phyloP scores from a whole-genome alignment of 176 grass and related monocot species.

The Olyra latifolia region DNA sequence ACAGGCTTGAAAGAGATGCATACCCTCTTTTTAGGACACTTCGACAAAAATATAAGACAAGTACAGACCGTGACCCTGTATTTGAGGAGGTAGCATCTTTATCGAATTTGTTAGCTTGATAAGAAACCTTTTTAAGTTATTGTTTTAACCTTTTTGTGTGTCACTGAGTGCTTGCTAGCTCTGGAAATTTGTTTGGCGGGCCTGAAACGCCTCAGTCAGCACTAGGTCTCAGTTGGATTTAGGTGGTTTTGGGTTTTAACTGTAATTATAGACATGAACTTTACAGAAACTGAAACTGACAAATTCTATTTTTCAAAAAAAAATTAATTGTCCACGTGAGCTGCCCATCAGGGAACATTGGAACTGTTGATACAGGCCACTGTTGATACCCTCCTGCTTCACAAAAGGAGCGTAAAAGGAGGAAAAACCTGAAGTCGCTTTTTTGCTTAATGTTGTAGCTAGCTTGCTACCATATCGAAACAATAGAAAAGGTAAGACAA shows the following conservation, averaged over 20 bases:
- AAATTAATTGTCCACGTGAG: not conserved
- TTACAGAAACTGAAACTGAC: not conserved
- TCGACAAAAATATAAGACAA: conserved; percentile 83
- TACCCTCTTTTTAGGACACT: conserved; percentile 87
- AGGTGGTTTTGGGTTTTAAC: not conserved
- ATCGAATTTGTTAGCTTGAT: conserved; percentile 14
- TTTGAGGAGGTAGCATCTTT: conserved; percentile 74
- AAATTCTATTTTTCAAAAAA: not conserved
- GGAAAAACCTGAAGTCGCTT: not conserved
- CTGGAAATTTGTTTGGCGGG: not conserved
- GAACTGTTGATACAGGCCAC: not conserved
- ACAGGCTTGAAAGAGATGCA: conserved; percentile 97
- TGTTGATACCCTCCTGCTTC: not conserved
- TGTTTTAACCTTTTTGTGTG: not conserved
- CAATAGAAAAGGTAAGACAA: not conserved
- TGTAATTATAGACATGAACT: not conserved
- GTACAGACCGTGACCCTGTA: conserved; percentile 78
- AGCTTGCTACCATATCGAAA: conserved; percentile 5
- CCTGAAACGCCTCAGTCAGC: not conserved
- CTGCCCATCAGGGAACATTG: not conserved
- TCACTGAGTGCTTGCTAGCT: not conserved
- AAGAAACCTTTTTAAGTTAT: not conserved
- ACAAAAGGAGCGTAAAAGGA: not conserved
- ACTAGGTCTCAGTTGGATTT: not conserved
- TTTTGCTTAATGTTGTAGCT: conserved; percentile 18